Evolutionary conservation across 352 stramenopile genomes (phyloP), one percentile per base, ranked within the genome.

Genomic region (Globisporangium lucens): DNA sequence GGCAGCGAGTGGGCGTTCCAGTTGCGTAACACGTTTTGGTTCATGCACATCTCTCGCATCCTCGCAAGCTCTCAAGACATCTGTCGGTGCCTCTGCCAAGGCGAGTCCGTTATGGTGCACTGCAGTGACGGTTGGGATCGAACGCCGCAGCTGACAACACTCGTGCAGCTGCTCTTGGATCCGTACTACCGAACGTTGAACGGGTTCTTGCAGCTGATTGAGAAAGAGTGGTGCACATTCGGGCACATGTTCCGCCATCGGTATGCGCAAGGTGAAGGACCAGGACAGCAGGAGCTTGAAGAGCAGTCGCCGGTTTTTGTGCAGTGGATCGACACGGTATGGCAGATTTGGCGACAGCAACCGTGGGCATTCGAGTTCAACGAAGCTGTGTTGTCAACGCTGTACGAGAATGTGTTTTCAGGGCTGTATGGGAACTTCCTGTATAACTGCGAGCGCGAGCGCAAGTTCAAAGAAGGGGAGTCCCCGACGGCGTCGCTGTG

Each of bases 191-290:
- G 98, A 56, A 99, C 98, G 4, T 66, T 98, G 20, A 74, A 93
- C 15, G 98, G 98, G 4, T 98, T 99, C 71, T 78, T 97, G 41
- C 85, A 93, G 56, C 75, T 99, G 13, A 90, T 99, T 22, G 97
- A 99, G 79, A 99, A 99, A 75, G 98, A 99, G 67, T 99, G 98
- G 93, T 97, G 97, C 72, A 94, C 90, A 10, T 99, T 99, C 76
- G 98, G 98, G 0, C 98, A 99, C 85, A 97, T 98, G 62, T 99
- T 99, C 72, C 95, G 98, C 43, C 89, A 89, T n/a, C 87, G 98
- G 8, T 98, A 93, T 71, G 96, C 91, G 3, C 97, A 99, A 71
- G 96, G 97, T n/a, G 91, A 99, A 77, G 83, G 89, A 13, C 93
- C 91, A 5, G 90, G 91, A 8, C 91, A 97, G 49, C 88, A 96